Evolutionary conservation across 2,329 filamentous ascomycete species (phyloP).

Genomic region (Lachnellula subtilissima): DNA sequence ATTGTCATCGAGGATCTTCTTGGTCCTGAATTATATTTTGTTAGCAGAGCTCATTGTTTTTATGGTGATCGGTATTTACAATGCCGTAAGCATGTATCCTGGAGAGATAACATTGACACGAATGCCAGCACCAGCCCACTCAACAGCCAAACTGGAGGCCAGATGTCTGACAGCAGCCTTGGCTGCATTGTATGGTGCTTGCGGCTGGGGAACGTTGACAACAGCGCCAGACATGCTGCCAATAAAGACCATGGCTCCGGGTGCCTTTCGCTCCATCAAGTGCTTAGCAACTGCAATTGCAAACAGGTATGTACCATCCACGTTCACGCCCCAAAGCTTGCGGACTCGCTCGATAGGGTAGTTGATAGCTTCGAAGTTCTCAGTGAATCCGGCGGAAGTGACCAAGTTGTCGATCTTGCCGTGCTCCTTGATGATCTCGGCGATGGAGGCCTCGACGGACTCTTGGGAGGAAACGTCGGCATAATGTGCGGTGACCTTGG

Average conservation of each 20-base stretch:
- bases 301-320: slow-evolving; percentile 88
- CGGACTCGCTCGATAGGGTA: slow-evolving; percentile 89
- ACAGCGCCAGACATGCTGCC: slow-evolving; percentile 92
- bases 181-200: slow-evolving; percentile 86
- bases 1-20: slow-evolving; percentile 92
- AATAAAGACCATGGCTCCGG: slow-evolving; percentile 88
- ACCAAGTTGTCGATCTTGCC: slow-evolving; percentile 87
- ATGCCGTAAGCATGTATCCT: slow-evolving; percentile 91
- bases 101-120: slow-evolving; percentile 93
- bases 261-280: slow-evolving; percentile 72
- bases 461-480: slow-evolving; percentile 78
- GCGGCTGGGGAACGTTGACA: slow-evolving; percentile 92
- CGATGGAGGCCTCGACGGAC: slow-evolving; percentile 70
- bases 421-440: slow-evolving; percentile 64
- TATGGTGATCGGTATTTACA: slow-evolving; percentile 53
- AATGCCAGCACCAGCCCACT: slow-evolving; percentile 86
- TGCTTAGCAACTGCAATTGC: slow-evolving; percentile 81
- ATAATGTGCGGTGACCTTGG: slow-evolving; percentile 84
- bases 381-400: slow-evolving; percentile 93
- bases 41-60: slow-evolving; percentile 11
- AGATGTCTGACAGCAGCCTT: slow-evolving; percentile 91
- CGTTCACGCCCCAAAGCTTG: slow-evolving; percentile 92
- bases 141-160: slow-evolving; percentile 81
- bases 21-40: slow-evolving; percentile 53
- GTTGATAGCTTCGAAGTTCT: slow-evolving; percentile 87